Evolutionary conservation across 331 rosid species (phyloP).

Genomic region (Acacia concinna): DNA sequence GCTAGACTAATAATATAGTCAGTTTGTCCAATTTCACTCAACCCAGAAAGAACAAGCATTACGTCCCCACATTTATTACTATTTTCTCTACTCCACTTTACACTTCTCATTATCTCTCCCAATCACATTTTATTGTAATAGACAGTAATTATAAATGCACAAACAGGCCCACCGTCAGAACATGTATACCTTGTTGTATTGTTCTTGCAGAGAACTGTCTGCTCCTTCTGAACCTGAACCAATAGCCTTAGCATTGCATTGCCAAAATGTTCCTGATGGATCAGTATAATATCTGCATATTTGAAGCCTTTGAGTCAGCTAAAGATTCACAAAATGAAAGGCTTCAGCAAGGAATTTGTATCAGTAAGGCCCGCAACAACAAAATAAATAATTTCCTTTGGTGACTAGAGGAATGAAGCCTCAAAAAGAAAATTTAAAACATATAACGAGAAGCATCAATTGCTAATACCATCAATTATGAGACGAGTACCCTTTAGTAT

Average conservation of each 20-base stretch:
- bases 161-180: conserved; percentile 11
- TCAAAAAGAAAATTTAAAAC: not conserved
- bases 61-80: not conserved
- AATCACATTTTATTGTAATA: conserved; percentile 8
- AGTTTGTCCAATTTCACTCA: not conserved
- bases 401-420: not conserved
- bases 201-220: conserved; percentile 79
- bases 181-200: conserved; percentile 69
- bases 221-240: conserved; percentile 86
- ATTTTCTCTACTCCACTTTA: not conserved
- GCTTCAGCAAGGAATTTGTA: not conserved
- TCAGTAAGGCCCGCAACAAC: not conserved
- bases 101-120: conserved; percentile 10
- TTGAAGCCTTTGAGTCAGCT: conserved; percentile 22
- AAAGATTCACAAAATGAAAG: not conserved
- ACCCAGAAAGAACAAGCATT: not conserved
- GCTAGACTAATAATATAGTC: not conserved
- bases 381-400: conserved; percentile 7
- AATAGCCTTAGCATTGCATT: conserved; percentile 80
- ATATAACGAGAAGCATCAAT: not conserved
- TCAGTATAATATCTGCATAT: conserved; percentile 63
- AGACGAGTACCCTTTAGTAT: not conserved
- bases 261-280: conserved; percentile 87
- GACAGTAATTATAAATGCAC: not conserved
- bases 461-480: not conserved